These are phyloP conservation scores for Didymella keratinophila DNA, from an alignment of 2,329 filamentous ascomycete genomes.

Conservation along the genomic window DNA sequence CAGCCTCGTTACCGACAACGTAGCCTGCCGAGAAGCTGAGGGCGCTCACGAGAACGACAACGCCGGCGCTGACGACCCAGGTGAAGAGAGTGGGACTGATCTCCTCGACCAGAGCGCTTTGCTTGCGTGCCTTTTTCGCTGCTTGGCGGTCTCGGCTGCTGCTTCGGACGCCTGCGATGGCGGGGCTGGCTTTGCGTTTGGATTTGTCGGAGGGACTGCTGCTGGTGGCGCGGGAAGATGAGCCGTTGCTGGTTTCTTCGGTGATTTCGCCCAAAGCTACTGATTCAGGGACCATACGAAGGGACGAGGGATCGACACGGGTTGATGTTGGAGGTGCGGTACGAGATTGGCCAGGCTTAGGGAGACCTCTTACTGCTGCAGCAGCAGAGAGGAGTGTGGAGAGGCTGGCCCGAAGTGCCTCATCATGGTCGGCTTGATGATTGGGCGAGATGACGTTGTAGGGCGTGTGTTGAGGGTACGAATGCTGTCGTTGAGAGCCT, in stretches of 20 bases:
- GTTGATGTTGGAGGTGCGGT: constrained; percentile 43
- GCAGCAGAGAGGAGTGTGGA: constrained; percentile 95
- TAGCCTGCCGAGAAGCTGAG: constrained; percentile 72
- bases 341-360: constrained; percentile 63
- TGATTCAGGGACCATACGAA: constrained; percentile 68
- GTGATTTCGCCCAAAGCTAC: constrained; percentile 59
- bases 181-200: constrained; percentile 56
- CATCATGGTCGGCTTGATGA: constrained; percentile 88
- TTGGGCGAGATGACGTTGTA: constrained; percentile 76
- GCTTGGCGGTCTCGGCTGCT: constrained; percentile 55
- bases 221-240: constrained; percentile 39
- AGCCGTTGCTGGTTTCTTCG: constrained; percentile 38
- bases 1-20: constrained; percentile 66
- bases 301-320: constrained; percentile 60
- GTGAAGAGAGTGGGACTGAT: constrained; percentile 69
- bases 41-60: constrained; percentile 69
- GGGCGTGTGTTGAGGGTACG: constrained; percentile 60
- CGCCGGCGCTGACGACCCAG: constrained; percentile 71
- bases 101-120: constrained; percentile 47
- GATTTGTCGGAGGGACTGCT: constrained; percentile 48
- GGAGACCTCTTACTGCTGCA: constrained; percentile 82
- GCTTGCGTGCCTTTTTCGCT: constrained; percentile 54
- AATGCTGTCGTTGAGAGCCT: constrained; percentile 50
- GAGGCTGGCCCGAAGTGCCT: constrained; percentile 88
- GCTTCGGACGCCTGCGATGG: constrained; percentile 45